Conservation (phyloP, 202 grass and related monocot species). For the Hordeum pubiflorum region DNA sequence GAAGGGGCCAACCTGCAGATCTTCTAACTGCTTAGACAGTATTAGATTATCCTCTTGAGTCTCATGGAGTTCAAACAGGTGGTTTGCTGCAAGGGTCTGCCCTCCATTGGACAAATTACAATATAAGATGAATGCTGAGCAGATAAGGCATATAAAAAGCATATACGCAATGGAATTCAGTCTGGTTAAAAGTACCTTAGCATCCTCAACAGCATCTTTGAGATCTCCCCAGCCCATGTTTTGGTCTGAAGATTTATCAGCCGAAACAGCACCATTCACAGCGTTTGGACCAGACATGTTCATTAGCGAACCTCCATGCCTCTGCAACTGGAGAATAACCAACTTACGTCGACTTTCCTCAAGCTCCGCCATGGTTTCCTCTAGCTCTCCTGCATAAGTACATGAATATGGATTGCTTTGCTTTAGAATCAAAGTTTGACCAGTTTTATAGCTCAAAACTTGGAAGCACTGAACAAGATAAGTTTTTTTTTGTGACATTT, state of each 20-base stretch:
- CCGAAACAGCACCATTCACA: slow-evolving; percentile 60
- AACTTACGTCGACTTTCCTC: slow-evolving; percentile 87
- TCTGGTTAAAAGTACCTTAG: slow-evolving; percentile 57
- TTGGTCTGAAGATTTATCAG: slow-evolving; percentile 62
- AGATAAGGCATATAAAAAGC: slow-evolving; percentile 3
- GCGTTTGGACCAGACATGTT: slow-evolving; percentile 45
- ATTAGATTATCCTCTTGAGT: slow-evolving; percentile 94
- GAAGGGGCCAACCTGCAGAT: slow-evolving; percentile 67
- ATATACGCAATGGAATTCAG: neutral
- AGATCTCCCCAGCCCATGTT: slow-evolving; percentile 73
- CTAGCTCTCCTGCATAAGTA: slow-evolving; percentile 60
- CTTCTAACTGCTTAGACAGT: slow-evolving; percentile 82
- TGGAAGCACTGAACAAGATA: neutral
- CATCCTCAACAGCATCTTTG: slow-evolving; percentile 78
- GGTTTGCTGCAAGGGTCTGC: slow-evolving; percentile 69
- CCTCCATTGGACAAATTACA: slow-evolving; percentile 28
- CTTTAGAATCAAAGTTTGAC: neutral
- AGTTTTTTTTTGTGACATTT: neutral
- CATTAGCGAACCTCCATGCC: slow-evolving; percentile 54
- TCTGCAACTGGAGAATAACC: slow-evolving; percentile 84
- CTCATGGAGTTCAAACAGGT: slow-evolving; percentile 88
- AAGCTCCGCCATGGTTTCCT: slow-evolving; percentile 88
- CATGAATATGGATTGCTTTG: slow-evolving; percentile 1
- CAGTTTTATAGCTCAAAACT: slow-evolving; percentile 5
- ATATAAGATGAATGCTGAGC: slow-evolving; percentile 26